Evolutionary conservation across 108 stramenopile genomes (phyloP), one percentile per base, ranked within the genome.

Genomic region (Conticribra weissflogii): DNA sequence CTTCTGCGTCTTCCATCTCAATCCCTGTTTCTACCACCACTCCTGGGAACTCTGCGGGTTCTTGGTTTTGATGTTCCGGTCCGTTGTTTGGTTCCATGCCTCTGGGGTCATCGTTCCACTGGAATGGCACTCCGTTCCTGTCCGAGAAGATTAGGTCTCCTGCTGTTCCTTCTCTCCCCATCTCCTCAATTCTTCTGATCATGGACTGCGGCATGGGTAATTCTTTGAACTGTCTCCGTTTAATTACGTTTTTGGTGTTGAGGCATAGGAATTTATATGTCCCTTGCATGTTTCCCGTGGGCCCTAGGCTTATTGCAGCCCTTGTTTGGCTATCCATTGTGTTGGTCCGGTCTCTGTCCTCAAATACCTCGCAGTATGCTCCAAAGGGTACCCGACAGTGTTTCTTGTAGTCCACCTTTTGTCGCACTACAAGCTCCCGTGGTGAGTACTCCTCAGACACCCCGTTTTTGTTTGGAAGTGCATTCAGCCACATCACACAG

Each of bases 211-310:
- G 31, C 21, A 36, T 18, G 34, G 58, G 58, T 19, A 59, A 59
- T 7, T 7, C 16, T 55, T 50, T 53, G 9, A 23, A n/a, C n/a
- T n/a, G n/a, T n/a, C n/a, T n/a, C n/a, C n/a, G n/a, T n/a, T n/a
- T n/a, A n/a, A n/a, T n/a, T 72, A 21, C 2, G 2, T 15, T 59
- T 41, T 83, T 69, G 5, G 82, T 76, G 3, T 15, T 46, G 0
- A 81, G 64, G 45, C 19, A 48, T 0, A 62, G 27, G 19, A 86
- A 83, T 18, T 76, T 66, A n/a, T 83, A 61, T 0, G 61, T 66
- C 0, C 84, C 83, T 66, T 85, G 84, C 7, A 22, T 0, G 47
- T 85, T 87, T 0, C 78, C 74, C 7, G 71, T 61, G 12, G 78
- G 69, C 0, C 83, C 48, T 29, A 75, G 64, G 33, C 45, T 25